These are phyloP conservation scores for Gossypium trilobum DNA, from an alignment of 441 rosid genomes.

Conservation along the genomic window DNA sequence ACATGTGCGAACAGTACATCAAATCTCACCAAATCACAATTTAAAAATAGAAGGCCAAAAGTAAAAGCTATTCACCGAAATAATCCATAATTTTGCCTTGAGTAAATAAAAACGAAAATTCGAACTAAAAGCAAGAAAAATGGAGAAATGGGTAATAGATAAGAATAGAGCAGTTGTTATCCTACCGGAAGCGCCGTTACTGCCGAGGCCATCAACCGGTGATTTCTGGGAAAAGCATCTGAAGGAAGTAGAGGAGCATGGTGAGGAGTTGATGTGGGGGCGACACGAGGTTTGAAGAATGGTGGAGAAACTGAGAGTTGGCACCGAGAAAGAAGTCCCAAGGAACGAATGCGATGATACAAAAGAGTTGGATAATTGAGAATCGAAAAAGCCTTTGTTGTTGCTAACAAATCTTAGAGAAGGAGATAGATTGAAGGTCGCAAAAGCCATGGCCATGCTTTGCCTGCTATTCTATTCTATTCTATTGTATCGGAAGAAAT, in stretches of 20 bases:
- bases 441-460: not conserved
- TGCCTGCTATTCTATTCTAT: not conserved
- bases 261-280: not conserved
- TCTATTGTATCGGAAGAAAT: too few relatives aligned
- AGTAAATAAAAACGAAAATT: not conserved
- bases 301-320: conserved; percentile 23
- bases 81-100: not conserved
- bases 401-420: not conserved
- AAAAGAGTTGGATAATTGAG: conserved; percentile 18
- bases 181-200: conserved; percentile 30
- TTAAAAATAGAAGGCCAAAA: not conserved
- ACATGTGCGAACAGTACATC: not conserved
- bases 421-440: not conserved
- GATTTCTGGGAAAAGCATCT: conserved; percentile 25
- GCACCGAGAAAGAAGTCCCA: conserved; percentile 2
- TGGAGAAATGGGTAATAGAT: not conserved
- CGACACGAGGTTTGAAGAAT: not conserved
- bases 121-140: not conserved
- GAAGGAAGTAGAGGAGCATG: conserved; percentile 12
- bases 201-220: conserved; percentile 16
- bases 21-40: not conserved
- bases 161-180: not conserved
- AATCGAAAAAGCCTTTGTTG: not conserved
- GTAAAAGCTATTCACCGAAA: not conserved
- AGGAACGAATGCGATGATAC: conserved; percentile 12